These are phyloP conservation scores for Gossypium aridum DNA, from an alignment of 441 rosid species.

Conservation along the genomic window DNA sequence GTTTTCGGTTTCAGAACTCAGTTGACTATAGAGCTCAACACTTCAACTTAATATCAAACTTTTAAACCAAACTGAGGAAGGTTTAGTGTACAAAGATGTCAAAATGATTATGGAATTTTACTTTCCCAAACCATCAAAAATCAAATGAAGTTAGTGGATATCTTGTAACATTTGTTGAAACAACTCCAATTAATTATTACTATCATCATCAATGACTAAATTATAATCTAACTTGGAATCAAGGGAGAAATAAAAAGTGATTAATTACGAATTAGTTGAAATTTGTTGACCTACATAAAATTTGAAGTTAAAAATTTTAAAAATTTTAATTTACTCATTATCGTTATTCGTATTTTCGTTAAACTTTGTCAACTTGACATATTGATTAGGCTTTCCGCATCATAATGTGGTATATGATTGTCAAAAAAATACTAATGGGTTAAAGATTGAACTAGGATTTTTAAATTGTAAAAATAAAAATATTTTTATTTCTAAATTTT, in stretches of 20 bases:
- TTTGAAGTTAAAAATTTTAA: too few species aligned
- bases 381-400: too few species aligned
- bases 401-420: too few species aligned
- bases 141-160: background rate
- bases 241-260: background rate
- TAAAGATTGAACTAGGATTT: too few species aligned
- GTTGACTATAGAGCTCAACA: background rate
- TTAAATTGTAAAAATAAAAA: too few species aligned
- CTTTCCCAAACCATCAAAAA: background rate
- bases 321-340: too few species aligned
- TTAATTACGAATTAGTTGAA: background rate
- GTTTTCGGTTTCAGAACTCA: background rate
- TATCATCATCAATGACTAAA: background rate
- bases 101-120: slow-evolving; percentile 4
- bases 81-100: background rate
- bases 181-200: background rate
- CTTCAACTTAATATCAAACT: background rate
- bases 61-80: background rate
- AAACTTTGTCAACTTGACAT: too few species aligned
- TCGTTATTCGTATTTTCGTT: too few species aligned
- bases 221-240: background rate
- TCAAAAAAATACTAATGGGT: too few species aligned
- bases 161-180: background rate
- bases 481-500: too few species aligned
- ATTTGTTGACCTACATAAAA: background rate